Conservation (phyloP, 2,329 filamentous ascomycete species). For the Bipolaris cookei region DNA sequence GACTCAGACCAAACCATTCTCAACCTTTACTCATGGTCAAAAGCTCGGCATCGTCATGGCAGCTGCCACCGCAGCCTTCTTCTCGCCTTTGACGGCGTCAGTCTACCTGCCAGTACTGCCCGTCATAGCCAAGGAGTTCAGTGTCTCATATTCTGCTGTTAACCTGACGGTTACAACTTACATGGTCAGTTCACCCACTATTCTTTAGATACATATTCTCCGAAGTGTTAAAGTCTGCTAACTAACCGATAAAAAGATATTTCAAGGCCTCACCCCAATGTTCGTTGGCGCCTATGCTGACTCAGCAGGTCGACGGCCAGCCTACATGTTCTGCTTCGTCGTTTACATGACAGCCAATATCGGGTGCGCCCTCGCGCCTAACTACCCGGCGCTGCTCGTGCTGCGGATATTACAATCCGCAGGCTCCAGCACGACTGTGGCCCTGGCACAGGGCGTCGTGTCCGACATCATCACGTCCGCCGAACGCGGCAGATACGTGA, state of each 20-base stretch:
- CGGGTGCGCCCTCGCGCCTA: not conserved
- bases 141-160: not conserved
- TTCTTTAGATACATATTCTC: not conserved
- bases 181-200: not conserved
- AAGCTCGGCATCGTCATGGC: not conserved
- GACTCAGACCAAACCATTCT: not conserved
- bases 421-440: not conserved
- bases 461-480: not conserved
- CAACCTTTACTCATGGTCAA: not conserved
- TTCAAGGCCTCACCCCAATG: not conserved
- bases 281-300: constrained; percentile 4
- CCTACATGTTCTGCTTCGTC: not conserved
- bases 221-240: not conserved
- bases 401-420: not conserved
- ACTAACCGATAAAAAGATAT: not conserved
- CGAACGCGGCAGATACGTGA: constrained; percentile 1
- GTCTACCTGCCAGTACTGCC: not conserved
- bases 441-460: not conserved
- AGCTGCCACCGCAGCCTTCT: not conserved
- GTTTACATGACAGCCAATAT: not conserved
- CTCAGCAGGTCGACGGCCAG: not conserved
- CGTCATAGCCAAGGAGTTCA: not conserved
- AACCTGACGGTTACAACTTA: not conserved
- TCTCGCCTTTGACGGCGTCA: not conserved
- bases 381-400: not conserved